Evolutionary conservation across 106 monocot genomes (phyloP), one percentile per base, ranked within the genome.

Genomic region (Hemerocallis citrina): DNA sequence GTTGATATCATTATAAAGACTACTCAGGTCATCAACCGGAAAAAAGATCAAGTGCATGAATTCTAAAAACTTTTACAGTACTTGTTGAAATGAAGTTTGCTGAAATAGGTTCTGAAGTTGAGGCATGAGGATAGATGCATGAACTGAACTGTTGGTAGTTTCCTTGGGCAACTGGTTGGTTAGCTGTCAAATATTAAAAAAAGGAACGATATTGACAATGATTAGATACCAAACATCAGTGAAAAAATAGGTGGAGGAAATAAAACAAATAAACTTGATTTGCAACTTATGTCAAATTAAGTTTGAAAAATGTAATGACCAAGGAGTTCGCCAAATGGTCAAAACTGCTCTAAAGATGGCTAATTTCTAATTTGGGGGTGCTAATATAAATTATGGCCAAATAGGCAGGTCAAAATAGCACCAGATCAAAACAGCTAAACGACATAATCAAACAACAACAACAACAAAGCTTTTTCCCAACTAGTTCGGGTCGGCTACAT

Each of bases 81-180:
- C 95, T 67, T 86, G 90, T 66, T 96, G 95, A 76, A 96, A 91
- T 41, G 84, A 83, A 54, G 86, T 81, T 64, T 90, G 95, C 35
- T 87, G 83, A 65, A 84, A 73, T 68, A 96, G 78, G 77, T 91
- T 90, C 57, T 96, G 84, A 70, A 96, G 95, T 34, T 96, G 95
- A 66, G 95, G 87, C 71, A 91, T 63, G 14, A 96, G 65, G 64
- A 86, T 41, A 32, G 86, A 83, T 56, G 90, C 77, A 52, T 86
- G 87, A 60, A 96, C 39, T 32, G 73, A 59, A 28, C 63, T 74
- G 71, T 78, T 86, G 49, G 30, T 63, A 40, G 81, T 43, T 66
- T 89, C 90, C 74, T 81, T 96, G 16, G 74, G 38, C 2, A 64
- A 30, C 59, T 77, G 80, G 59, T 48, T 76, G 31, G 55, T 31